Evolutionary conservation across 2,329 filamentous ascomycete species (phyloP), one percentile per base, ranked within the genome.

Genomic region (Tolypocladium cylindrosporum): DNA sequence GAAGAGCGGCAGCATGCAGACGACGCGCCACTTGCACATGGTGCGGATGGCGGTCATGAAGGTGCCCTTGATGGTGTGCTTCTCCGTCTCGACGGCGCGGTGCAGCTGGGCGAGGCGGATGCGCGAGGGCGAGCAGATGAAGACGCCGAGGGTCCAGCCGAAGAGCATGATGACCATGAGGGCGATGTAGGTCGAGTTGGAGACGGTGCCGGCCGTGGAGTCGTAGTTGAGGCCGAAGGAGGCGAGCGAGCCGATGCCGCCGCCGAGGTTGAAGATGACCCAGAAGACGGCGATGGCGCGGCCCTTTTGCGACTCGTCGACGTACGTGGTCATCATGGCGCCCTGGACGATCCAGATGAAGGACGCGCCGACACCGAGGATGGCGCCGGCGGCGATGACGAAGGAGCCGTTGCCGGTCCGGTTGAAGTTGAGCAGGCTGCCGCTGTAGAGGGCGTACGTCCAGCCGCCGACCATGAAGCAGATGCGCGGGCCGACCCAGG

Each of bases 1-100:
- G 71, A 81, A 82, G 57, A 82, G 70, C 3, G 79, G 79, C 37
- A 81, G 67, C 68, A 80, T 74, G 61, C 71, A 77, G 9, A 75
- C 63, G 0, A 80, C 74, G 27, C 75, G 71, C 76, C 77, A 78
- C 55, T 75, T 71, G 58, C 67, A 69, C 42, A 77, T 63, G 3
- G 71, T 74, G 58, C 65, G 67, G 1, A 75, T 55, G 1, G 75
- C 70, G 39, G 73, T 72, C 51, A 69, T 68, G 61, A 72, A 63
- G 40, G 71, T 66, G 24, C 70, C 71, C 50, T 67, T 62, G 41
- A 70, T 60, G 64, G 71, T 73, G 56, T 72, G 73, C 61, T 73
- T 75, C 61, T 75, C 71, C 5, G 67, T 72, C 58, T 74, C 69
- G 19, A 72, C 67, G 1, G 70, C 71, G 2, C 63, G 62, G 39